A percentile compares a stretch with the other conserved stretches of the same genome.
These are phyloP conservation scores for Polyporus arcularius DNA, from an alignment of 768 basidiomycete genomes.

Conservation along the genomic window DNA sequence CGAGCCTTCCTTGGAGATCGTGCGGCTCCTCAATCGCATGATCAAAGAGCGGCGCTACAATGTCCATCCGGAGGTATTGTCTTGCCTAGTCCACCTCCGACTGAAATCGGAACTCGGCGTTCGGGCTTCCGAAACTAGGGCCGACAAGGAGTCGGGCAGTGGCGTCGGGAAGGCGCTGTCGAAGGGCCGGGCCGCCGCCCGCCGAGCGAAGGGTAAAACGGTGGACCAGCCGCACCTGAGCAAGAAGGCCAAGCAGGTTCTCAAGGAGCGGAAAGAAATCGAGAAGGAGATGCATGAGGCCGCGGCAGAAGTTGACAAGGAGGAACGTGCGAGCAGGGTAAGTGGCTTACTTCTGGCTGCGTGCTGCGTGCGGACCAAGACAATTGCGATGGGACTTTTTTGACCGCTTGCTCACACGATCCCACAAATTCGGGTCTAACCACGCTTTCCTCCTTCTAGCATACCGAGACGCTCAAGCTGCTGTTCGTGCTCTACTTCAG, in stretches of 20 bases:
- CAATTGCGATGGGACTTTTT: conserved; percentile 20
- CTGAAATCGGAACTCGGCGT: conserved; percentile 84
- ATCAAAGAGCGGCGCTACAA: conserved; percentile 91
- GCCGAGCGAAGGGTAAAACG: conserved; percentile 57
- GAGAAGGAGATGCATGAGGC: conserved; percentile 93
- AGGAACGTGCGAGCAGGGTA: conserved; percentile 82
- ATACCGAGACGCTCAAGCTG: conserved; percentile 97
- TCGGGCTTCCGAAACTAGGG: conserved; percentile 71
- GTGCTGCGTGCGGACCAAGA: not conserved
- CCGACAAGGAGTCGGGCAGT: conserved; percentile 49
- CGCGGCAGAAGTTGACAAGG: conserved; percentile 89
- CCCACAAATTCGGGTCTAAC: not conserved
- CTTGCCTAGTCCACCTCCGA: conserved; percentile 81
- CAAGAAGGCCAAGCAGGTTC: conserved; percentile 85
- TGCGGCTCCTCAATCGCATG: conserved; percentile 92
- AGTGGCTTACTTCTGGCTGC: conserved; percentile 34
- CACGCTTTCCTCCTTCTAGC: conserved; percentile 46
- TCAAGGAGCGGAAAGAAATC: conserved; percentile 89
- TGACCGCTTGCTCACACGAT: conserved; percentile 9
- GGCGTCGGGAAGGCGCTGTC: conserved; percentile 37
- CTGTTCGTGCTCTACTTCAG: conserved; percentile 97
- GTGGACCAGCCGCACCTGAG: conserved; percentile 75
- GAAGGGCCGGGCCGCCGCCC: conserved; percentile 46
- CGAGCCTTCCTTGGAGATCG: conserved; percentile 79
- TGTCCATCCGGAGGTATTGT: conserved; percentile 86